Base-by-base conservation (phyloP, 306 rosid genomes). In the Prinsepia uniflora region DNA sequence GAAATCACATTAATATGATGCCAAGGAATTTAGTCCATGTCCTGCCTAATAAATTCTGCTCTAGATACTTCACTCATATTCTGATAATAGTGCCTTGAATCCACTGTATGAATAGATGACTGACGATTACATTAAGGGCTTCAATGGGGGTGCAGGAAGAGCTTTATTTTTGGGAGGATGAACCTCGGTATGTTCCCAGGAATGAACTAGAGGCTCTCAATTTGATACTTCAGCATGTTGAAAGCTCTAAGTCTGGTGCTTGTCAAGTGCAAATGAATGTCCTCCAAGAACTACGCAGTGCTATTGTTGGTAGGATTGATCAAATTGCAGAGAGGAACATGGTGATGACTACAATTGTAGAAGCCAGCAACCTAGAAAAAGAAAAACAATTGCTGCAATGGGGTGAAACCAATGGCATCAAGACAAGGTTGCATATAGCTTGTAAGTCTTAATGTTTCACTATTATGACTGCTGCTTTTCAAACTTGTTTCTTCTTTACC, bases 151-250 rank as follows among this genome's bases (percentile, higher is more conserved):
- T 86, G 80, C 92, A 94, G 98, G 76, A 76, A 78, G 96, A 94
- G 63, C 92, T 94, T 73, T 94, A 94, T 86, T 94, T 90, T 86
- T 83, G 78, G 42, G 90, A 77, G 60, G 91, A 87, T 63, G 84
- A 87, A 10, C 75, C 83, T 1, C 74, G 60, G 68, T 90, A 86
- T 90, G 86, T 94, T 78, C 80, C 85, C 76, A 90, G 92, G 81
- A 90, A 90, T 81, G 97, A 94, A 84, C 39, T 90, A 67, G 85
- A 77, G 76, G 88, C 96, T 76, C 89, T 90, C 65, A 80, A 85
- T 83, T 87, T 77, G 56, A 75, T 87, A 75, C 70, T 90, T 81
- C 82, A 71, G 48, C 88, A 84, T 54, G 80, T 74, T 69, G 90
- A 86, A 71, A 61, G 63, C 18, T 68, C 85, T 72, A 79, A 85